phyloP scores from a whole-genome alignment of 108 stramenopile species.

The Aurantiochytrium sp. region DNA sequence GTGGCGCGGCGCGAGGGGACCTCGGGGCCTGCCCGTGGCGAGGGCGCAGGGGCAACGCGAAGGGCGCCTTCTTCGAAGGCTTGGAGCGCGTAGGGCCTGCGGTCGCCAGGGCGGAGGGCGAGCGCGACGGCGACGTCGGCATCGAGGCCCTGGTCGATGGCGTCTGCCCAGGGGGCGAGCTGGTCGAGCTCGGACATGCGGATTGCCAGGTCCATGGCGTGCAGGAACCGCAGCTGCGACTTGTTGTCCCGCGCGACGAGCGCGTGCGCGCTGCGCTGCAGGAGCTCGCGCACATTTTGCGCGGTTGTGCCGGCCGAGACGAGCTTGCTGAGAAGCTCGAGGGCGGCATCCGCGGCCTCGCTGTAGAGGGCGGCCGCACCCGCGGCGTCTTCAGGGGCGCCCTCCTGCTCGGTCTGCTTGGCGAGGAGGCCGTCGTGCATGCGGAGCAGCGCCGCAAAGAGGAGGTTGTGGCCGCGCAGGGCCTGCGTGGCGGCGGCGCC shows the following conservation, averaged over 20 bases:
- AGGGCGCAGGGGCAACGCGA: too few species aligned
- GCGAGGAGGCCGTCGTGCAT: neutral
- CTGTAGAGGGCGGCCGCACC: neutral
- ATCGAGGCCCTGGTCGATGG: neutral
- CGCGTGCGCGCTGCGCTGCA: neutral
- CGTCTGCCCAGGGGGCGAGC: neutral
- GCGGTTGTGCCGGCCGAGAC: slow-evolving; percentile 12
- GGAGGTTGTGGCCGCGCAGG: neutral
- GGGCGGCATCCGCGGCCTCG: neutral
- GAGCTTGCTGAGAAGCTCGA: neutral
- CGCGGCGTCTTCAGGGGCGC: neutral
- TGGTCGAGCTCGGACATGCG: neutral
- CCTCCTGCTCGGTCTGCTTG: neutral
- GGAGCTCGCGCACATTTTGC: neutral
- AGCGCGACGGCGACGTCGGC: neutral
- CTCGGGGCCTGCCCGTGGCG: too few species aligned
- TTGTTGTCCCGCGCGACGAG: neutral
- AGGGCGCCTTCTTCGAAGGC: neutral
- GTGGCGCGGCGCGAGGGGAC: too few species aligned
- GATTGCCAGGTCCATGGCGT: neutral
- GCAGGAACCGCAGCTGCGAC: neutral
- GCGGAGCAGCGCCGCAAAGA: neutral
- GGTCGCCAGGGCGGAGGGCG: neutral
- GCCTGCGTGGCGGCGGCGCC: neutral
- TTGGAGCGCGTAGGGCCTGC: neutral